Base-by-base conservation (phyloP, 345 rosid species). In the Kandelia obovata region DNA sequence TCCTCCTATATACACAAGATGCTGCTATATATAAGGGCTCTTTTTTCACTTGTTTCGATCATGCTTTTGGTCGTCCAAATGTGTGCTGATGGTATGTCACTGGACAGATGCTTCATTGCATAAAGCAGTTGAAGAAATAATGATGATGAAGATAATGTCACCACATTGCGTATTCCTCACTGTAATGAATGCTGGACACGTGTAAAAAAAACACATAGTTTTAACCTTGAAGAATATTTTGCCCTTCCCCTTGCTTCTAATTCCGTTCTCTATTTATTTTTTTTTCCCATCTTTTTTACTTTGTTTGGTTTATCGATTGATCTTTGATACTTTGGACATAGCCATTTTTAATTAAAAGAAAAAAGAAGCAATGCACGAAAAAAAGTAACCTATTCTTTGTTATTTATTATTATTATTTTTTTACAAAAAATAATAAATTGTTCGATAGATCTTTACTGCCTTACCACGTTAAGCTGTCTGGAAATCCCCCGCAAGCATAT, bases 11-110 rank as follows among this genome's bases (percentile, higher is more conserved):
- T 34, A 47, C 30, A 58, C 20, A 58, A n/a, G 53, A 75, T 70
- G 62, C 47, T 35, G 62, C 57, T 21, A 62, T 21, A 59, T 67
- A 60, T 69, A 30, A 37, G 61, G 39, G n/a, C 16, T 61, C 7
- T 52, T 56, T 15, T 59, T 55, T 32, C 15, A 3, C 1, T 32
- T 34, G 5, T 46, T 46, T 55, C 31, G 26, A 23, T 3, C 27
- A 46, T 21, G 30, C 23, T 32, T 62, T 39, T 28, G 26, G 51
- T 47, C 55, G 31, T 17, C 56, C 37, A 43, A 27, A 43, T 43
- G 63, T 23, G 46, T 61, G 62, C 62, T 6, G 10, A 26, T 53
- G 61, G 21, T 52, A 58, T 53, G 35, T 16, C 28, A 28, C 46
- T 10, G 8, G 27, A 13, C 28, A 28, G 35, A 30, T 37, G 28